Percentiles rank a stretch among this genome's conserved stretches.
phyloP scores from a whole-genome alignment of 108 stramenopile species.

The Epipyxis sp. region DNA sequence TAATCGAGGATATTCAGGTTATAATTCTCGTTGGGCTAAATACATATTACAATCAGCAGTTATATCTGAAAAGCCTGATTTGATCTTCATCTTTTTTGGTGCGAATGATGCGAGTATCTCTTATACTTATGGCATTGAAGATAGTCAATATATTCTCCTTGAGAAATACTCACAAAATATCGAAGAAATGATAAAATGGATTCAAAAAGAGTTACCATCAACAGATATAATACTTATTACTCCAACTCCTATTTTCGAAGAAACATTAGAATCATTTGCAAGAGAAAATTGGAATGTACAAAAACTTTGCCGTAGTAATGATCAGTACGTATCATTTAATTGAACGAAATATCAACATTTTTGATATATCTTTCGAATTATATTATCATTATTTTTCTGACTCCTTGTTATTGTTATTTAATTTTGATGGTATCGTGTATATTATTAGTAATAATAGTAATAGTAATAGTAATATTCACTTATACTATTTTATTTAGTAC shows the following conservation, averaged over 20 bases:
- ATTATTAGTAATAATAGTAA: too few species aligned
- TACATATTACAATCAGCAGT: not conserved
- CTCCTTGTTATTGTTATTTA: too few species aligned
- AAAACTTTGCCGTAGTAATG: not conserved
- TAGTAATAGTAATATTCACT: too few species aligned
- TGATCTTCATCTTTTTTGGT: not conserved
- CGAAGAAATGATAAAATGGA: too few species aligned
- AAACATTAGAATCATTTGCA: not conserved
- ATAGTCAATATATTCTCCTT: too few species aligned
- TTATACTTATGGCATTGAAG: not conserved
- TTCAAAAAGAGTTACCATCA: not conserved
- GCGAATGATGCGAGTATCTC: not conserved
- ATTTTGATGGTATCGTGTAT: too few species aligned
- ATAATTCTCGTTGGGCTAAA: constrained; percentile 17
- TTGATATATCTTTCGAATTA: not conserved
- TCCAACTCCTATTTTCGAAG: not conserved
- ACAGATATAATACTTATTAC: not conserved
- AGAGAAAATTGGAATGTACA: not conserved
- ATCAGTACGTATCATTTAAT: not conserved
- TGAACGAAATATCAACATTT: too few species aligned
- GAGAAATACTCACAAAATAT: not conserved
- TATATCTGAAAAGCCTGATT: not conserved
- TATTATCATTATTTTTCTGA: too few species aligned
- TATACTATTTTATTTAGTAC: not conserved
- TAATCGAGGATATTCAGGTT: constrained; percentile 25